phyloP scores from a whole-genome alignment of 495 filamentous ascomycete species.

The Apiosordaria backusii region DNA sequence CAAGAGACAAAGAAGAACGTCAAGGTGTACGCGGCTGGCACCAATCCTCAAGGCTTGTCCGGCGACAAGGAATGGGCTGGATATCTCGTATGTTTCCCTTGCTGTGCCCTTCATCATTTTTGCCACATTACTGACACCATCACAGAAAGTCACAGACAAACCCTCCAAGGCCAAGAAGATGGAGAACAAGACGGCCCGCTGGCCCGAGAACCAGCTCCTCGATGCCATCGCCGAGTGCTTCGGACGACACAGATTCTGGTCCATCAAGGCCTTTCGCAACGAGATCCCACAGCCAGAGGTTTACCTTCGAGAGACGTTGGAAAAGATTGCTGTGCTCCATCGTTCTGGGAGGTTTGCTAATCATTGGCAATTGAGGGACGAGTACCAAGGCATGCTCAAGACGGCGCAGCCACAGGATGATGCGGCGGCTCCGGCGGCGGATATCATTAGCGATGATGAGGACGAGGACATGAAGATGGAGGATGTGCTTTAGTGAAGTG shows the following conservation, averaged over 20 bases:
- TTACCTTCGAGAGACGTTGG: slow-evolving; percentile 80
- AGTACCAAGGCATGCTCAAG: slow-evolving; percentile 57
- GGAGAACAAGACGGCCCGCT: slow-evolving; percentile 79
- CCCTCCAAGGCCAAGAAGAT: slow-evolving; percentile 53
- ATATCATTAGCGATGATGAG: slow-evolving; percentile 57
- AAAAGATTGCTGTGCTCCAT: slow-evolving; percentile 75
- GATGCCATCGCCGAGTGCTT: slow-evolving; percentile 80
- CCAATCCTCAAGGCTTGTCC: slow-evolving; percentile 36
- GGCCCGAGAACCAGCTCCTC: slow-evolving; percentile 80
- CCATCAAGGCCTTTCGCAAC: slow-evolving; percentile 73
- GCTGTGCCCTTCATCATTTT: not conserved
- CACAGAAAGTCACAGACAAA: slow-evolving; percentile 45
- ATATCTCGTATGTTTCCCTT: slow-evolving; percentile 54
- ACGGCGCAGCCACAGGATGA: slow-evolving; percentile 51
- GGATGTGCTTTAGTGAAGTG: slow-evolving; percentile 50
- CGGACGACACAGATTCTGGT: slow-evolving; percentile 81
- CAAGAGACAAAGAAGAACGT: slow-evolving; percentile 59
- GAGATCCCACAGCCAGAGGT: slow-evolving; percentile 80
- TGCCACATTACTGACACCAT: slow-evolving; percentile 4
- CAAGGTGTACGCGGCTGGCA: slow-evolving; percentile 36
- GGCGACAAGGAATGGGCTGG: slow-evolving; percentile 45
- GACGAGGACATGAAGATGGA: slow-evolving; percentile 73
- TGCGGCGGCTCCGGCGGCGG: slow-evolving; percentile 24
- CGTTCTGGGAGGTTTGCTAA: slow-evolving; percentile 77
- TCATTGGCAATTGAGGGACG: slow-evolving; percentile 75